Evolutionary conservation across 2,329 filamentous ascomycete genomes (phyloP), one percentile per base, ranked within the genome.

Genomic region (Apiospora pterosperma): DNA sequence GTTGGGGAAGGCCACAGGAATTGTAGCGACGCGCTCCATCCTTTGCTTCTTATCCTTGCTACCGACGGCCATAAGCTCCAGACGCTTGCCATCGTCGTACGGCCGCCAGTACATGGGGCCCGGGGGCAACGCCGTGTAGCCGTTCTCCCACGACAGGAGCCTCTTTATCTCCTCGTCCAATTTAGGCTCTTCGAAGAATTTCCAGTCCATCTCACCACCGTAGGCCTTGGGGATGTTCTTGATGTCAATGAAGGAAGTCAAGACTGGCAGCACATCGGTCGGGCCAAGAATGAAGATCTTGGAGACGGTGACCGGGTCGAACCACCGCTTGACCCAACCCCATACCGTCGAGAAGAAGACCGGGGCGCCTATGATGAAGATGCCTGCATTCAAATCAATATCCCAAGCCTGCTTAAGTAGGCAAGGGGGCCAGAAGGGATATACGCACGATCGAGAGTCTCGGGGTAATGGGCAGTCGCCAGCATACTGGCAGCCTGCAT

Each of bases 271-370:
- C 62, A 96, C 90, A 77, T 97, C 92, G 63, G 86, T 75, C 10
- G 87, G 82, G 59, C 84, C 84, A 63, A 98, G 87, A 71, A 98
- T 96, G 77, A 97, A 97, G 76, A 98, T 97, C 81, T 98, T 98
- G 72, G 92, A 96, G 3, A 93, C 92, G 38, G 95, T 97, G 67
- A 93, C 93, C 7, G 94, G 94, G 79, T 94, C 91, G 74, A 97
- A 97, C 93, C 94, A 97, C 73, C 91, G 90, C 84, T 97, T 97
- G 79, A 97, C 86, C 93, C 93, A 97, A 69, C 92, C 89, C 94
- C 94, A 95, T 66, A 97, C 92, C 3, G 93, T 97, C 61, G 91
- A 91, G 82, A 97, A 97, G 84, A 97, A 97, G 58, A 86, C 81
- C 8, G 95, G 95, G 0, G 95, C 95, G 67, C 94, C 94, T 68